Base-by-base conservation (phyloP, 306 rosid species). In the Begonia fuchsioides region DNA sequence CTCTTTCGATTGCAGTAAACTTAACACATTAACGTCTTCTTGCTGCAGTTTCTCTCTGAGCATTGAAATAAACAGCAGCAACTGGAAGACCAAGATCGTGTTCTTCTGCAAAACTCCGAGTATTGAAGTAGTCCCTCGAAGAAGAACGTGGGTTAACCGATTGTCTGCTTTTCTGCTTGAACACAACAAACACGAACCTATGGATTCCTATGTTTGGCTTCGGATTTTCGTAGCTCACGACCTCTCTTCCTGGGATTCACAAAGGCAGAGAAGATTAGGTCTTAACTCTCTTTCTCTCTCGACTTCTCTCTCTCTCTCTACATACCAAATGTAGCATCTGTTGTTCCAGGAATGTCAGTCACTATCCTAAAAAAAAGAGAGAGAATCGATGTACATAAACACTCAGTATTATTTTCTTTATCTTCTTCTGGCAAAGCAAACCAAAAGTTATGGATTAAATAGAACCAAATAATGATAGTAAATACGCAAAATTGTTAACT, bases 261-360 rank as follows among this genome's bases (percentile, higher is more conserved):
- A 47, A 15, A 39, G 2, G 14, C 17, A 32, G 3, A 1, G 18
- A 16, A 13, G n/a, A 49, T 5, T 13, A 19, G 26, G n/a, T 3
- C 38, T 35, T 4, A 17, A 12, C 11, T 11, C 20, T 13, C 20
- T 54, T 2, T 54, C 15, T 53, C 18, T 39, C 19, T 35, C 55
- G 14, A 5, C 18, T 17, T 35, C 55, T 32, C 44, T 26, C 55
- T 32, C 16, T 38, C 15, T 8, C 41, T 51, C 12, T 55, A 67
- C 67, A 52, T 74, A 88, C 97, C 97, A 74, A 84, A 88, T 59
- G 90, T 68, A 65, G 78, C 86, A 56, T 84, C 93, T 51, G 97
- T 88, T 14, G 97, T 81, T 43, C 97, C 97, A 19, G 97, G 97
- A 57, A 88, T 88, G 69, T 88, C 97, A 17, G 95, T 74, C 69